Percentiles rank a stretch among this genome's conserved stretches.
Evolutionary conservation across 768 basidiomycete genomes (phyloP).

Genomic region (Boletus vermiculosoides): DNA sequence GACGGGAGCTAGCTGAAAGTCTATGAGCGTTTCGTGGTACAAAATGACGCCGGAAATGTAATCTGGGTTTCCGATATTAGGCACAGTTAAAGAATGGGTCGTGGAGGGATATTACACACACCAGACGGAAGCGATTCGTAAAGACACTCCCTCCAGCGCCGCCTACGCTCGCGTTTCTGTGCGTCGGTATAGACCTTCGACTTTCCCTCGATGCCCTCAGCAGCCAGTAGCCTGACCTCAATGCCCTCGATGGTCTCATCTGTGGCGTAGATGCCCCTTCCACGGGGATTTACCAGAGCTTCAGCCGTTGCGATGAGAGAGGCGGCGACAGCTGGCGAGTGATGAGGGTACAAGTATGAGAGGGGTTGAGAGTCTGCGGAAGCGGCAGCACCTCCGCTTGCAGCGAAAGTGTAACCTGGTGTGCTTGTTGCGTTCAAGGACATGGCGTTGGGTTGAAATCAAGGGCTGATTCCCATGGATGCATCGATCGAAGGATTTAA

Average conservation of each 20-base stretch:
- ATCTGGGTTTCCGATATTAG: constrained; percentile 29
- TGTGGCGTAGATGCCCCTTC: constrained; percentile 54
- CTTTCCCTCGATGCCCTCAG: constrained; percentile 25
- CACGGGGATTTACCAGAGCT: constrained; percentile 45
- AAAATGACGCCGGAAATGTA: constrained; percentile 53
- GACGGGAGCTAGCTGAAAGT: constrained; percentile 47
- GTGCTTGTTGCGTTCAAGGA: constrained; percentile 21
- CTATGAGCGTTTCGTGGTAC: constrained; percentile 47
- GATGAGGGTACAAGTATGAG: constrained; percentile 40
- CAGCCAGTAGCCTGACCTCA: constrained; percentile 38
- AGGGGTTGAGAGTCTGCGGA: constrained; percentile 7
- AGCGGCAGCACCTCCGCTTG: constrained; percentile 5
- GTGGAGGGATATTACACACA: constrained; percentile 15
- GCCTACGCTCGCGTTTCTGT: constrained; percentile 40
- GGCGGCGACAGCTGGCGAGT: constrained; percentile 40
- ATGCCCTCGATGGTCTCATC: constrained; percentile 50
- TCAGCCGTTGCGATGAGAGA: constrained; percentile 45
- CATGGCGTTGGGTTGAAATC: constrained; percentile 12
- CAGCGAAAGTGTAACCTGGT: constrained; percentile 35
- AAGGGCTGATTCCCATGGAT: constrained; percentile 4
- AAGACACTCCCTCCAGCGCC: constrained; percentile 44
- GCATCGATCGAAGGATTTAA: not conserved
- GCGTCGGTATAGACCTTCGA: constrained; percentile 32
- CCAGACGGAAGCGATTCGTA: constrained; percentile 44
- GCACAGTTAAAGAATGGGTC: not conserved